A percentile compares a stretch with the other conserved stretches of the same genome.
Conservation (phyloP, 192 early-diverging fungal genomes). For the Backusella liffmaniae region DNA sequence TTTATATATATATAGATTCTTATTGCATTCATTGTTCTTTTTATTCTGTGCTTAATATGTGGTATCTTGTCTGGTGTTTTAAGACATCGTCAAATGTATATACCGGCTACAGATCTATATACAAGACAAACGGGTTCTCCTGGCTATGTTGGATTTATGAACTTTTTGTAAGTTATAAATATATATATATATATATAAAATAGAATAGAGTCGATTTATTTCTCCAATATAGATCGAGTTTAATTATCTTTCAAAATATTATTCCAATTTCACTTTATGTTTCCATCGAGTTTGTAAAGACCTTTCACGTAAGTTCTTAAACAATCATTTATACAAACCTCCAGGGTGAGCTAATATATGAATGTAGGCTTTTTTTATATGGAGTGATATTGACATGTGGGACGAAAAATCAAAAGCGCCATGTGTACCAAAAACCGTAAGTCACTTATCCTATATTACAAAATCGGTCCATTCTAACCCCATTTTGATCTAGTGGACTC, state of each 20-base stretch:
- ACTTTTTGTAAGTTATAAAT: conserved; percentile 34
- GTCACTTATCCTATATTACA: not conserved
- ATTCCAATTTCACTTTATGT: conserved; percentile 97
- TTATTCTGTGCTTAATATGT: conserved; percentile 50
- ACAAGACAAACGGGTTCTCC: conserved; percentile 13
- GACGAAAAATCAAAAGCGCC: conserved; percentile 55
- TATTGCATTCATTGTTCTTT: conserved; percentile 53
- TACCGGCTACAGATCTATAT: conserved; percentile 13
- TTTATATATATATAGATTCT: conserved; percentile 41
- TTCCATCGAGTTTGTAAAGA: conserved; percentile 90
- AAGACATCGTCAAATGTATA: not conserved
- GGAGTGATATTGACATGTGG: conserved; percentile 88
- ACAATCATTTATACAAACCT: not conserved
- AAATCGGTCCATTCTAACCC: too few relatives aligned
- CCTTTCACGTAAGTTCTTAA: conserved; percentile 49
- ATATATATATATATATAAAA: too few relatives aligned
- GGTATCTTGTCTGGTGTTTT: conserved; percentile 48
- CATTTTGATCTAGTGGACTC: conserved; percentile 70
- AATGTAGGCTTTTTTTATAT: conserved; percentile 75
- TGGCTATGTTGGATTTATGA: conserved; percentile 28
- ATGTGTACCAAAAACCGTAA: conserved; percentile 67
- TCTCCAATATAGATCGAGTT: conserved; percentile 40
- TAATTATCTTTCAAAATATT: conserved; percentile 95
- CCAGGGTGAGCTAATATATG: not conserved
- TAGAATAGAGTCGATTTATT: not conserved